Percentiles rank a stretch among this genome's conserved stretches.
phyloP scores from a whole-genome alignment of 1,284 basidiomycete species.

The Boletus mariae region DNA sequence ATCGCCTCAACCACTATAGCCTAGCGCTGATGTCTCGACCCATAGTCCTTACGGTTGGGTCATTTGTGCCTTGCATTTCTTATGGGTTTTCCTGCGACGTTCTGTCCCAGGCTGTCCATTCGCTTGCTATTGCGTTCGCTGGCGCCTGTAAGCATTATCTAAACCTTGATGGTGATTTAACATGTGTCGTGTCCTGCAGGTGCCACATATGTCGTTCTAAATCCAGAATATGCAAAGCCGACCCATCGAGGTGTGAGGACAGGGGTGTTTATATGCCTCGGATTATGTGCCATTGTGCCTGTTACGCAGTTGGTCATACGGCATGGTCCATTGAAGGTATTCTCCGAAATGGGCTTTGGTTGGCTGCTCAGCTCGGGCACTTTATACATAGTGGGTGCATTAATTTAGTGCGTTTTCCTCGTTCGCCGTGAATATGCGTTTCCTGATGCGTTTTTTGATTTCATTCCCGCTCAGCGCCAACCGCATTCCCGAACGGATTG shows the following conservation, averaged over 20 bases:
- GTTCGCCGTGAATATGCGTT: slow-evolving; percentile 24
- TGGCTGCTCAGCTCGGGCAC: slow-evolving; percentile 68
- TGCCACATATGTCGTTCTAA: slow-evolving; percentile 74
- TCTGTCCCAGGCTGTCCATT: slow-evolving; percentile 49
- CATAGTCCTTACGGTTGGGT: slow-evolving; percentile 69
- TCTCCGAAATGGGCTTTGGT: slow-evolving; percentile 62
- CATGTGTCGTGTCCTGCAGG: slow-evolving; percentile 35
- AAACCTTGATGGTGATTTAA: slow-evolving; percentile 3
- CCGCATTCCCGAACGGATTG: slow-evolving; percentile 76
- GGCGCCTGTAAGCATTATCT: slow-evolving; percentile 53
- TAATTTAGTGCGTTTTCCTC: slow-evolving; percentile 70
- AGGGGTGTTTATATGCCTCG: slow-evolving; percentile 76
- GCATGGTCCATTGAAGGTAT: slow-evolving; percentile 55
- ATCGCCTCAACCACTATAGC: not conserved
- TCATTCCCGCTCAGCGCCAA: slow-evolving; percentile 57
- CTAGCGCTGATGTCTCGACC: not conserved
- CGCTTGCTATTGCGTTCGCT: slow-evolving; percentile 49
- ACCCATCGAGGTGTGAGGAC: slow-evolving; percentile 78
- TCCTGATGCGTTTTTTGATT: slow-evolving; percentile 24
- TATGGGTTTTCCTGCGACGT: slow-evolving; percentile 71
- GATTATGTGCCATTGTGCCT: slow-evolving; percentile 71
- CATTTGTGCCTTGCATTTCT: slow-evolving; percentile 73
- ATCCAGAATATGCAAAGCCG: slow-evolving; percentile 75
- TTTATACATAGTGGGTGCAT: slow-evolving; percentile 73
- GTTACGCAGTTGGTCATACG: slow-evolving; percentile 61